These are phyloP conservation scores for Kwoniella europaea DNA, from an alignment of 768 basidiomycete species.

Conservation along the genomic window DNA sequence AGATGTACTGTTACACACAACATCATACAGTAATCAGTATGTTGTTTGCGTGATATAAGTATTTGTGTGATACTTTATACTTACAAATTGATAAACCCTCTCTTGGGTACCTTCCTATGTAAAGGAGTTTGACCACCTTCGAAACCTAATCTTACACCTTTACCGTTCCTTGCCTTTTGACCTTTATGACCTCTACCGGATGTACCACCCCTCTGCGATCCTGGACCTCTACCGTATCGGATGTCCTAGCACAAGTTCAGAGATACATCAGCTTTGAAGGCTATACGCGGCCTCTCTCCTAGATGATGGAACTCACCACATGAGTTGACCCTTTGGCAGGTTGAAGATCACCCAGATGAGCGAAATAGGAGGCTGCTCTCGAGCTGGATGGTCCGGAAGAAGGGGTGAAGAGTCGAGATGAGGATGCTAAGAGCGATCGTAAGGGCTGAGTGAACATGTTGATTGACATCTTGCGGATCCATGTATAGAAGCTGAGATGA, in stretches of 20 bases:
- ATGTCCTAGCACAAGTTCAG: conserved; percentile 23
- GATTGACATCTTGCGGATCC: conserved; percentile 20
- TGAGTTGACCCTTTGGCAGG: conserved; percentile 48
- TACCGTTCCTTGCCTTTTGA: conserved; percentile 88
- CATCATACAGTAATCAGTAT: neutral
- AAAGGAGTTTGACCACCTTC: conserved; percentile 98
- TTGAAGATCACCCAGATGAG: conserved; percentile 44
- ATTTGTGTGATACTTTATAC: too few species aligned
- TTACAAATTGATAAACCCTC: conserved; percentile 92
- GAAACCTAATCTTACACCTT: conserved; percentile 80
- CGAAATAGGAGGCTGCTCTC: conserved; percentile 42
- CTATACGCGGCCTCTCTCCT: too few species aligned
- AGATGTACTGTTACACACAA: conserved; percentile 66
- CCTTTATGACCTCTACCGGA: conserved; percentile 94
- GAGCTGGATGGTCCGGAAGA: conserved; percentile 26
- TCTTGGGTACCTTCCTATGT: conserved; percentile 86
- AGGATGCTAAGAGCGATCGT: conserved; percentile 21
- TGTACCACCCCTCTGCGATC: conserved; percentile 87
- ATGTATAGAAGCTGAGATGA: neutral
- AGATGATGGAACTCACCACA: conserved; percentile 28
- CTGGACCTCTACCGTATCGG: conserved; percentile 90
- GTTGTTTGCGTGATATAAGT: too few species aligned
- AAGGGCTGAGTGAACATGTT: conserved; percentile 27
- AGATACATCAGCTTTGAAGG: conserved; percentile 7
- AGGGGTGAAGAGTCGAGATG: conserved; percentile 18